Evolutionary conservation across 345 rosid species (phyloP).

Genomic region (Cardamine resedifolia): DNA sequence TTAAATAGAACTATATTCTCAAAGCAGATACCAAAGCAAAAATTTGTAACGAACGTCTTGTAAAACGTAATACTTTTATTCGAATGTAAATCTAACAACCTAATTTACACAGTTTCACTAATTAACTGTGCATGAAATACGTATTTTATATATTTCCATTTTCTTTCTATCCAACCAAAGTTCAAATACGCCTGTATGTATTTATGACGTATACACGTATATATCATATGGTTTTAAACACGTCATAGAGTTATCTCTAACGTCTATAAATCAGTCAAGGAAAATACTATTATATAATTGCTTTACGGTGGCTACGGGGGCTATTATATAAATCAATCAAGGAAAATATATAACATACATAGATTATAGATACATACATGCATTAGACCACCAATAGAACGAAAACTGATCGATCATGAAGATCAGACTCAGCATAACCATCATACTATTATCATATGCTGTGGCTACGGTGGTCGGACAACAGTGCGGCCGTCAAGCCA

Average conservation of each 20-base stretch:
- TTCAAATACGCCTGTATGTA: background rate
- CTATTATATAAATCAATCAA: too few species aligned
- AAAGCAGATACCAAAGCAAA: background rate
- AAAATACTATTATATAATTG: background rate
- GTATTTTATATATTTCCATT: too few species aligned
- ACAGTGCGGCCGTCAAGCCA: constrained; percentile 43
- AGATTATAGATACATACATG: too few species aligned
- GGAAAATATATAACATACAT: background rate
- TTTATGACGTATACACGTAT: background rate
- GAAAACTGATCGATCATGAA: constrained; percentile 23
- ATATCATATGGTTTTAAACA: background rate
- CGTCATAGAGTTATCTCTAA: background rate
- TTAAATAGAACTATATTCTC: background rate
- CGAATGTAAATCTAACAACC: too few species aligned
- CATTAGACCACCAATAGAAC: constrained; percentile 3
- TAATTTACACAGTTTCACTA: too few species aligned
- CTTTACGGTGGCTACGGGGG: too few species aligned
- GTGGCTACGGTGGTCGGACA: constrained; percentile 28
- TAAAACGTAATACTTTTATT: too few species aligned
- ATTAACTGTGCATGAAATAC: too few species aligned
- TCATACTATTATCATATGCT: constrained; percentile 18
- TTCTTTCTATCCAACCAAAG: background rate
- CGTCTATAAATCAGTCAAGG: background rate
- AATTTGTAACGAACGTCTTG: too few species aligned
- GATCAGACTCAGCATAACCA: constrained; percentile 12